Percentiles rank a stretch among this genome's conserved stretches.
These are phyloP conservation scores for Plectosphaerella cucumerina DNA, from an alignment of 2,329 filamentous ascomycete genomes.

Conservation along the genomic window DNA sequence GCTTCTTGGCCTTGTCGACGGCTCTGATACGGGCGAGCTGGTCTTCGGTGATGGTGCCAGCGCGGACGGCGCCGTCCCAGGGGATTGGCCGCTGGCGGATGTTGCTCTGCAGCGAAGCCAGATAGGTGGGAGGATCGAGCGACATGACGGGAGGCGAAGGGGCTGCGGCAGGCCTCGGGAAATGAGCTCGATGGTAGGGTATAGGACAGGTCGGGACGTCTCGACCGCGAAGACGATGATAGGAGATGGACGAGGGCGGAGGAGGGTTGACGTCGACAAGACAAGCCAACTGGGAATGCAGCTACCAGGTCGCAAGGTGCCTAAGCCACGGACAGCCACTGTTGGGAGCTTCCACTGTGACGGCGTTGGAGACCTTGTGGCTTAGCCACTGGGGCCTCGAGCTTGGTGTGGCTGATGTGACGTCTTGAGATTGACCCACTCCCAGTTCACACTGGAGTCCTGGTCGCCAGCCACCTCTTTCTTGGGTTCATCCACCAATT, in stretches of 20 bases:
- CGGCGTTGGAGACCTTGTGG: neutral
- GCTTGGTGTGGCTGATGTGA: neutral
- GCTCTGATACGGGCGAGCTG: slow-evolving; percentile 95
- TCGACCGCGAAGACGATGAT: slow-evolving; percentile 7
- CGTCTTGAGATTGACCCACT: too few species aligned
- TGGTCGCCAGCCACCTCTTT: too few species aligned
- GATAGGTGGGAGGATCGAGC: slow-evolving; percentile 85
- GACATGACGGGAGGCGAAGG: slow-evolving; percentile 59
- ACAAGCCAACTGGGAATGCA: neutral
- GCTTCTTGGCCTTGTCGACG: slow-evolving; percentile 89
- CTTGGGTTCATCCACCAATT: too few species aligned
- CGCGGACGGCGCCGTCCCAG: slow-evolving; percentile 94
- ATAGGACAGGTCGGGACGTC: slow-evolving; percentile 2
- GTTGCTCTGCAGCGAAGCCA: slow-evolving; percentile 85
- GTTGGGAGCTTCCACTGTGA: neutral
- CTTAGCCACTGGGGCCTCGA: neutral
- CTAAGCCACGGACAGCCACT: neutral
- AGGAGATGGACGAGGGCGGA: slow-evolving; percentile 10
- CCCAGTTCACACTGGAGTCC: neutral
- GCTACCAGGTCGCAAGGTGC: neutral
- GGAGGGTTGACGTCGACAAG: slow-evolving; percentile 3
- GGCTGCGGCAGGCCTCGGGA: neutral
- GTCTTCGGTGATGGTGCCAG: slow-evolving; percentile 87
- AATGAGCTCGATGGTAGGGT: slow-evolving; percentile 5
- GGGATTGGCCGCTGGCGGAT: slow-evolving; percentile 93